A percentile compares a stretch with the other conserved stretches of the same genome.
Evolutionary conservation across 108 stramenopile species (phyloP).

Genomic region (Nannochloropsis oceanica): DNA sequence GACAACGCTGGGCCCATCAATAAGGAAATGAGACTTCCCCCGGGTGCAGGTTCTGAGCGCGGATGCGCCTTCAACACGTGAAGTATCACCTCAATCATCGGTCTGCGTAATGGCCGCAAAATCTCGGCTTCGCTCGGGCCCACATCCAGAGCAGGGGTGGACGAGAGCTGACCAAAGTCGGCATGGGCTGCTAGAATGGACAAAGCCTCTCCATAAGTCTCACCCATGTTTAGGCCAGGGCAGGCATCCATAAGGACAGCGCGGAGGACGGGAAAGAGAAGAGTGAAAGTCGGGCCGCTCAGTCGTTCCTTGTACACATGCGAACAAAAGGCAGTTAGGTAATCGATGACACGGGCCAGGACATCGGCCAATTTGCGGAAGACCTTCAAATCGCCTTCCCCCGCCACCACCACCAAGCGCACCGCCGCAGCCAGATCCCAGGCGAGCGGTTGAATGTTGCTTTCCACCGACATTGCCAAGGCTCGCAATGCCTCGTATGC

Average conservation of each 20-base stretch:
- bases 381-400: not conserved
- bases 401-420: constrained; percentile 1
- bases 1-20: constrained; percentile 6
- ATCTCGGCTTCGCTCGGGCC: not conserved
- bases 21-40: constrained; percentile 6
- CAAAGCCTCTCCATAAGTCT: constrained; percentile 3
- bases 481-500: constrained; percentile 1
- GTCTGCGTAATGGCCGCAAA: constrained; percentile 1
- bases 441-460: not conserved
- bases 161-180: not conserved
- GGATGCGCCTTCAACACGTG: constrained; percentile 12
- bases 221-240: constrained; percentile 3
- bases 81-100: constrained; percentile 17
- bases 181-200: constrained; percentile 12
- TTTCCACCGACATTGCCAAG: constrained; percentile 6
- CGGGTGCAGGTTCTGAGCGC: constrained; percentile 14
- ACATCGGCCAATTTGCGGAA: not conserved
- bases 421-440: constrained; percentile 5
- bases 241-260: constrained; percentile 15
- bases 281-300: not conserved
- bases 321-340: not conserved
- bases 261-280: constrained; percentile 12
- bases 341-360: not conserved
- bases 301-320: not conserved
- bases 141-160: not conserved